Percentiles rank a stretch among this genome's conserved stretches.
These are phyloP conservation scores for Neofusicoccum ribis DNA, from an alignment of 2,329 filamentous ascomycete species.

Conservation along the genomic window DNA sequence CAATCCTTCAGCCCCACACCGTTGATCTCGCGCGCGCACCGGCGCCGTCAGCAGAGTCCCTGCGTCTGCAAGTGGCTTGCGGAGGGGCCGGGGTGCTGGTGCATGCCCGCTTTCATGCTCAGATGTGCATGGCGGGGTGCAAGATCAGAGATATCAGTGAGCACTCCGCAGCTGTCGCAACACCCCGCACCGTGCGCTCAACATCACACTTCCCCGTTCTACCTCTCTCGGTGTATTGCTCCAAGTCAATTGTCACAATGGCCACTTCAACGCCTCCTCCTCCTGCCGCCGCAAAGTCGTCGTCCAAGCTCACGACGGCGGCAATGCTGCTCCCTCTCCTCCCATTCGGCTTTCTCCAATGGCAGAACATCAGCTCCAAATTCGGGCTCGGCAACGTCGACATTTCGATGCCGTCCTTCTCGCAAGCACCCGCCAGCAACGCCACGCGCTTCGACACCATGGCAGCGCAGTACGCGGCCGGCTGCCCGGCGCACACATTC, in stretches of 20 bases:
- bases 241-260: background rate
- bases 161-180: too few relatives aligned
- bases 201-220: background rate
- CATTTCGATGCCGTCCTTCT: background rate
- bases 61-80: background rate
- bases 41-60: background rate
- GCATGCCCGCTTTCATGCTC: background rate
- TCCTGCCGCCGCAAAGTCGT: background rate
- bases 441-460: background rate
- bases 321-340: background rate
- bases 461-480: background rate
- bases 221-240: background rate
- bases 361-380: constrained; percentile 1
- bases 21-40: background rate
- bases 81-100: background rate
- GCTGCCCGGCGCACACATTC: background rate
- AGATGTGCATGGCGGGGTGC: background rate
- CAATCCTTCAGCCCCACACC: background rate
- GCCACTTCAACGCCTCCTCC: background rate
- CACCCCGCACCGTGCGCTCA: background rate
- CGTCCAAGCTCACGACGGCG: background rate
- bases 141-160: background rate
- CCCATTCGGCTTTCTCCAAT: background rate
- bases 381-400: background rate
- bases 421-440: background rate